Conservation (phyloP, 1,284 basidiomycete genomes). For the Hymenochaete sp. region DNA sequence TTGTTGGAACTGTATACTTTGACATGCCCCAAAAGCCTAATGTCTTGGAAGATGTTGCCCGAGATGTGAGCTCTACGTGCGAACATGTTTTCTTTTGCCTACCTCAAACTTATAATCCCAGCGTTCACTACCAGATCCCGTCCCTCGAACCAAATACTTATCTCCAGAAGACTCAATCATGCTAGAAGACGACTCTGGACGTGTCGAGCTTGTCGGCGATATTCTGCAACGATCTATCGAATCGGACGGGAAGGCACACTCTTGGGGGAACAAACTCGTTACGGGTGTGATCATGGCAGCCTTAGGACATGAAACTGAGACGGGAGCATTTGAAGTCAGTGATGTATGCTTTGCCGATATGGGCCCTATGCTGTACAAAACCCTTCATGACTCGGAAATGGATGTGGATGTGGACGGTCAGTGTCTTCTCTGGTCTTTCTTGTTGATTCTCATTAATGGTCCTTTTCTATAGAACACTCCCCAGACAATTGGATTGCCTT, state of each 20-base stretch:
- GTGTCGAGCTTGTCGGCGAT: conserved; percentile 81
- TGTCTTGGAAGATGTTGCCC: conserved; percentile 87
- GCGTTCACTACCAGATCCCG: conserved; percentile 85
- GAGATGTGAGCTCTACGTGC: conserved; percentile 59
- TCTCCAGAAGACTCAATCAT: conserved; percentile 76
- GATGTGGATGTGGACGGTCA: conserved; percentile 38
- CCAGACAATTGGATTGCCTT: conserved; percentile 71
- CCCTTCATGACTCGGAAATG: conserved; percentile 27
- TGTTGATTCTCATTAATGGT: conserved; percentile 20
- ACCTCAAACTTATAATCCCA: conserved; percentile 27
- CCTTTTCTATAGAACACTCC: conserved; percentile 17
- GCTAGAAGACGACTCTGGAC: conserved; percentile 93
- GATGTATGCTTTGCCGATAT: conserved; percentile 83
- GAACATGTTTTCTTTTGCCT: conserved; percentile 5
- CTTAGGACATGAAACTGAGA: conserved; percentile 81
- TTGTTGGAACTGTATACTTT: conserved; percentile 94
- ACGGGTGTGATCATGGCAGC: conserved; percentile 89
- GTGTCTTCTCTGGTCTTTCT: conserved; percentile 9
- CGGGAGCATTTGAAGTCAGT: conserved; percentile 92
- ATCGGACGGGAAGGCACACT: conserved; percentile 21
- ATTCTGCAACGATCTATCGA: conserved; percentile 23
- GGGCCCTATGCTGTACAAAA: conserved; percentile 46
- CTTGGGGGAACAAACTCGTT: conserved; percentile 54
- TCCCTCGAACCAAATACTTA: conserved; percentile 64
- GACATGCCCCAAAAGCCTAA: conserved; percentile 98